Evolutionary conservation across 768 basidiomycete species (phyloP), one percentile per base, ranked within the genome.

Genomic region (Artomyces pyxidatus): DNA sequence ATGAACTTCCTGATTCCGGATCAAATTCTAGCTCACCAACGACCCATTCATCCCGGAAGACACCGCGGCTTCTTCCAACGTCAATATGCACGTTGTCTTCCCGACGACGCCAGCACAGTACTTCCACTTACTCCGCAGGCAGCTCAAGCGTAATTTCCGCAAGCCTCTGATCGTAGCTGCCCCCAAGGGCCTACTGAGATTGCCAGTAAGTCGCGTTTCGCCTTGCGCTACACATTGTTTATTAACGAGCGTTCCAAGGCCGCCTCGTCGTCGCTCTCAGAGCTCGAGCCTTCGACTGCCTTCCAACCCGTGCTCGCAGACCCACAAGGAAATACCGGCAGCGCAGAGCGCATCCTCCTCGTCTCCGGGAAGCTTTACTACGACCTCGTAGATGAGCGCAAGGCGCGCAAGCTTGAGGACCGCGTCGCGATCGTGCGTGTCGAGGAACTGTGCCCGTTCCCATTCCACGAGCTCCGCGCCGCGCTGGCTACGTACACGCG

Each of bases 41-140:
- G 91, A 91, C 57, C 70, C 72, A 2, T 81, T 77, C 51, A 50
- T 62, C 7, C 61, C 61, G 28, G 54, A 61, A 25, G 58, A 67
- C 19, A 58, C 62, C 6, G n/a, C n/a, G n/a, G n/a, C n/a, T n/a
- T n/a, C n/a, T n/a, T n/a, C n/a, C n/a, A 85, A 85, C 55, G 73
- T 92, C 51, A 95, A 95, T 62, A 85, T 94, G 76, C 83, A 85
- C 42, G 77, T 94, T 26, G 77, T 76, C 3, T 93, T 83, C 66
- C 89, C 90, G 0, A 93, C 91, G 1, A 94, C 92, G 0, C 79
- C 93, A 0, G 87, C 88, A 1, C 89, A 95, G 50, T 91, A 93
- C 57, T 96, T 95, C 78, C 93, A 96, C 63, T 72, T 95, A 1
- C 71, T 96, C n/a, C 73, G 93, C 47, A 73, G 92, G 42, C 93